Percentiles rank a stretch among this genome's conserved stretches.
Conservation (phyloP, 2,329 filamentous ascomycete genomes). For the Lecanicillium sp. region DNA sequence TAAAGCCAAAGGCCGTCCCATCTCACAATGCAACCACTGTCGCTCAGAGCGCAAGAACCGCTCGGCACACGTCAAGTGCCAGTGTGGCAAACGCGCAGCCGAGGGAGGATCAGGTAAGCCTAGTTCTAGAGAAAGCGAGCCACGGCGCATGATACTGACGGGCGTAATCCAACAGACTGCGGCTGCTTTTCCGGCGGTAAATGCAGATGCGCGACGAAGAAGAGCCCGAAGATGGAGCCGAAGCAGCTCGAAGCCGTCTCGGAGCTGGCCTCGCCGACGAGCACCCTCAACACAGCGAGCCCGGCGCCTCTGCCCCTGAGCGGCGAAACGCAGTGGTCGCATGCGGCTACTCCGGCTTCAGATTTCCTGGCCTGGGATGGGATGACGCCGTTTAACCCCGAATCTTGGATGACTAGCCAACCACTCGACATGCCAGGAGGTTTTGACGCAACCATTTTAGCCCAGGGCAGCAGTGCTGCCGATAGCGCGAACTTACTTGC, state of each 20-base stretch:
- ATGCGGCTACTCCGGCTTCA: neutral
- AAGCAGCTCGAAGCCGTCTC: neutral
- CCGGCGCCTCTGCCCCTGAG: neutral
- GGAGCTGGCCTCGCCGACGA: neutral
- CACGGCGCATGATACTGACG: too few species aligned
- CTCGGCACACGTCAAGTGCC: conserved; percentile 12
- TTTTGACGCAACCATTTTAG: neutral
- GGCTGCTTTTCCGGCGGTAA: conserved; percentile 3
- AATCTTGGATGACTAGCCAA: neutral
- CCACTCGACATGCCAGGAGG: neutral
- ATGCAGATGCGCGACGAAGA: conserved; percentile 13
- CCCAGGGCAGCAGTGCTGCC: neutral
- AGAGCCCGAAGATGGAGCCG: conserved; percentile 8
- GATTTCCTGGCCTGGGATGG: neutral
- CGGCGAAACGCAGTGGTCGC: neutral
- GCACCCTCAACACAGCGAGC: neutral
- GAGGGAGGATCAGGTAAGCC: conserved; percentile 3
- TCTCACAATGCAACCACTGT: conserved; percentile 13
- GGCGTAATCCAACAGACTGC: too few species aligned
- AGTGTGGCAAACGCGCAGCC: conserved; percentile 57
- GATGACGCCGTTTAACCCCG: conserved; percentile 1
- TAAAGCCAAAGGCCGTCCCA: conserved; percentile 8
- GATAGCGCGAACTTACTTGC: neutral
- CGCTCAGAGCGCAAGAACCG: conserved; percentile 9
- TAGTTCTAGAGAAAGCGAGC: neutral